Conservation (phyloP, 2,329 filamentous ascomycete species). For the Scopulariopsis brevicaulis region DNA sequence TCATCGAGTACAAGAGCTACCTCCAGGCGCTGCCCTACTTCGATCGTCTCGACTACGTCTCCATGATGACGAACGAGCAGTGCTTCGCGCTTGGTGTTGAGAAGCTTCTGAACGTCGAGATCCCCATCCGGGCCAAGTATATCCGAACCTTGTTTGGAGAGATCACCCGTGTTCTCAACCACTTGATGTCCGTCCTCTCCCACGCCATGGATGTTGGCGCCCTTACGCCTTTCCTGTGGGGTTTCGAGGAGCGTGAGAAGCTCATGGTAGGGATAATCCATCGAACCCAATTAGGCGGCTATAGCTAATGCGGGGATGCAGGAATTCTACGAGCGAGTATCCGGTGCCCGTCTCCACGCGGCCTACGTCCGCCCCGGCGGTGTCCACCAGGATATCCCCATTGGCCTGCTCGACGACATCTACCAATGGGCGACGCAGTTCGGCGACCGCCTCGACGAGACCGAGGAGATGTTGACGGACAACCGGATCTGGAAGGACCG, state of each 20-base stretch:
- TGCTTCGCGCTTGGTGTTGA: slow-evolving; percentile 92
- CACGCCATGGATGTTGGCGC: slow-evolving; percentile 99
- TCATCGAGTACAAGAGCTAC: slow-evolving; percentile 99
- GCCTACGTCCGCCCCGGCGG: slow-evolving; percentile 95
- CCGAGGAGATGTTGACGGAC: slow-evolving; percentile 95
- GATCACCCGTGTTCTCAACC: slow-evolving; percentile 88
- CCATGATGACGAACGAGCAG: slow-evolving; percentile 99
- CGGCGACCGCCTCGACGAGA: slow-evolving; percentile 95
- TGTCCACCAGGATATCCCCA: slow-evolving; percentile 87
- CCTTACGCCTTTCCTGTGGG: slow-evolving; percentile 96
- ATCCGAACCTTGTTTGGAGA: slow-evolving; percentile 94
- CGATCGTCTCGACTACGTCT: slow-evolving; percentile 96
- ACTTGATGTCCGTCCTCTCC: slow-evolving; percentile 93
- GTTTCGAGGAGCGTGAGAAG: slow-evolving; percentile 99
- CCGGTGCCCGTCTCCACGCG: slow-evolving; percentile 90
- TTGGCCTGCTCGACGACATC: slow-evolving; percentile 94
- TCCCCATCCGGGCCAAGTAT: slow-evolving; percentile 91
- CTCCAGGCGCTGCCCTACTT: slow-evolving; percentile 97
- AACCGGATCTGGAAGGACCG: slow-evolving; percentile 98
- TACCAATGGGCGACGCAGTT: slow-evolving; percentile 99
- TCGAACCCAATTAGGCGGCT: not conserved
- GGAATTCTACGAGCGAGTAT: slow-evolving; percentile 99
- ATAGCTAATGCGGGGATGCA: slow-evolving; percentile 22
- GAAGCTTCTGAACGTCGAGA: slow-evolving; percentile 94
- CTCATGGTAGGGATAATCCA: slow-evolving; percentile 66